phyloP scores from a whole-genome alignment of 257 asterid species.

The Nicotiana paniculata region DNA sequence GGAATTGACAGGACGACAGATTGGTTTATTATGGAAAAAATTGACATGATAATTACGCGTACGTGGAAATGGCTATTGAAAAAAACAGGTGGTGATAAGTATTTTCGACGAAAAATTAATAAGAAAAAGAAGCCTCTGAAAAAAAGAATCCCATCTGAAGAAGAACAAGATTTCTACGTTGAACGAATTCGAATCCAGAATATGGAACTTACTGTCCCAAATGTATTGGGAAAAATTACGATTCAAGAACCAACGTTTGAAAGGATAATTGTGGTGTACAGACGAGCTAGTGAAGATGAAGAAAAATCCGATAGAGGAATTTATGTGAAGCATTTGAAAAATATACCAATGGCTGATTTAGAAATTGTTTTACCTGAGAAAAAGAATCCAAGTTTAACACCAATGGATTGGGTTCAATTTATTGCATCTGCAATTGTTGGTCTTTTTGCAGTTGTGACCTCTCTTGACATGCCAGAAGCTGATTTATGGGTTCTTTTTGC shows the following conservation, averaged over 20 bases:
- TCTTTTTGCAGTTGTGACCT: constrained; percentile 93
- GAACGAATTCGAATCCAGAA: constrained; percentile 89
- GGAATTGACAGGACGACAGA: constrained; percentile 86
- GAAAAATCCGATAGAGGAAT: constrained; percentile 69
- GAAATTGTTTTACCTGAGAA: constrained; percentile 99
- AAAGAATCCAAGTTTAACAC: constrained; percentile 86
- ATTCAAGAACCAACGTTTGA: constrained; percentile 98
- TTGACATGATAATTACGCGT: constrained; percentile 67
- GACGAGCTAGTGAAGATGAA: constrained; percentile 50
- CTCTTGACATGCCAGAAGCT: constrained; percentile 93
- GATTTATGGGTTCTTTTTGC: constrained; percentile 94
- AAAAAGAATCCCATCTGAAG: constrained; percentile 36
- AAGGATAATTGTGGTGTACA: constrained; percentile 90
- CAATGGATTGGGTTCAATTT: constrained; percentile 97
- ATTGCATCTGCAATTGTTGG: constrained; percentile 83
- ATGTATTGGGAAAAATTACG: constrained; percentile 52
- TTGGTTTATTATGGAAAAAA: constrained; percentile 89
- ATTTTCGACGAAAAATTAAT: constrained; percentile 44
- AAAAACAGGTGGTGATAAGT: constrained; percentile 65
- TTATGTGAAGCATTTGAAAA: constrained; percentile 85
- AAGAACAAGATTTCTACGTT: constrained; percentile 49
- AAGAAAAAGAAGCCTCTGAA: constrained; percentile 30
- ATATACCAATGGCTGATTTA: constrained; percentile 98
- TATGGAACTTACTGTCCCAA: constrained; percentile 69
- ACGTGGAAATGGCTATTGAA: constrained; percentile 80